Evolutionary conservation across 202 grass and related monocot genomes (phyloP).

Genomic region (Carex sylvatica): DNA sequence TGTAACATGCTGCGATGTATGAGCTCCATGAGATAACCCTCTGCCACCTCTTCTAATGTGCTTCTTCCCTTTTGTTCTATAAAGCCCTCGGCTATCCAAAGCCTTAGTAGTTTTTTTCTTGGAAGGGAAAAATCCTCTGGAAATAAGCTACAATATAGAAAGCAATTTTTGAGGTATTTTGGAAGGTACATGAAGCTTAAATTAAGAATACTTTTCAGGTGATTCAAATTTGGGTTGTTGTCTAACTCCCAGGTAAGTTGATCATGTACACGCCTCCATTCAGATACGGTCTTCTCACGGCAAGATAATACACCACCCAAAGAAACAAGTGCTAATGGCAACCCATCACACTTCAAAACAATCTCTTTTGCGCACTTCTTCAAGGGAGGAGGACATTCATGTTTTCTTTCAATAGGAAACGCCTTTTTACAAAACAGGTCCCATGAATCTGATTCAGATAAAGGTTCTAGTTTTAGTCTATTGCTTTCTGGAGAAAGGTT

Average conservation of each 20-base stretch:
- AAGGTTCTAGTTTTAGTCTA: slow-evolving; percentile 13
- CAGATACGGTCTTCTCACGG: not conserved
- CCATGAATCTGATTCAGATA: slow-evolving; percentile 25
- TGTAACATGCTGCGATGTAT: slow-evolving; percentile 22
- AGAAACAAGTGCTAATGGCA: slow-evolving; percentile 52
- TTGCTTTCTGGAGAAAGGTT: slow-evolving; percentile 15
- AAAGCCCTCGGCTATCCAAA: slow-evolving; percentile 37
- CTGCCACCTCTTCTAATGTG: slow-evolving; percentile 31
- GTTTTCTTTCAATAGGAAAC: slow-evolving; percentile 14
- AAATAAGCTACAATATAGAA: slow-evolving; percentile 34
- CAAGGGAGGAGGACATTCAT: slow-evolving; percentile 16
- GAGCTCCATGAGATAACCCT: slow-evolving; percentile 25
- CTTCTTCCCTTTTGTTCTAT: not conserved
- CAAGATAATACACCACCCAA: slow-evolving; percentile 32
- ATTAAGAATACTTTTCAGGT: slow-evolving; percentile 29
- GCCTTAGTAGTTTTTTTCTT: slow-evolving; percentile 35
- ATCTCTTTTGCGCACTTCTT: slow-evolving; percentile 24
- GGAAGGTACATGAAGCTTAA: slow-evolving; percentile 31
- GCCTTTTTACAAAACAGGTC: slow-evolving; percentile 37
- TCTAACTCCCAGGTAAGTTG: slow-evolving; percentile 36
- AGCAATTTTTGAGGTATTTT: slow-evolving; percentile 24
- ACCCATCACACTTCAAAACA: slow-evolving; percentile 37
- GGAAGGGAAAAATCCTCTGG: slow-evolving; percentile 14
- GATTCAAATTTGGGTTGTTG: slow-evolving; percentile 21
- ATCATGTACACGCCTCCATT: slow-evolving; percentile 37